Evolutionary conservation across 1,284 basidiomycete genomes (phyloP), one percentile per base, ranked within the genome.

Genomic region (Sporisorium scitamineum): DNA sequence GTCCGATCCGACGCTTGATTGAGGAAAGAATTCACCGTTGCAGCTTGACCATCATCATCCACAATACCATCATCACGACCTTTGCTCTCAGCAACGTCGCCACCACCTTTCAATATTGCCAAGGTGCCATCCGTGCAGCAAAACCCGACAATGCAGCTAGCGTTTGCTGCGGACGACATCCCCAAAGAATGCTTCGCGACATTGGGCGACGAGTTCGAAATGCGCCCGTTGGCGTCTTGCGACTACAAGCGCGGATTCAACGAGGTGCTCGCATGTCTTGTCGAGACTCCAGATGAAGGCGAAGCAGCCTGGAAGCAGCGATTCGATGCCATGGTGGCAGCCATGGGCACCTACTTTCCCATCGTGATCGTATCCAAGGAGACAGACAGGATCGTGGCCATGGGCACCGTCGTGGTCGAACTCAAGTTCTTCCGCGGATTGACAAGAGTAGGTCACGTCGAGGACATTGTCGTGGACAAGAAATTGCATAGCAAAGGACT

Each of bases 401-500:
- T 92, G 29, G 96, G 95, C n/a, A 91, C 91, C 13, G 88, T 97
- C 52, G 90, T 98, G 82, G 86, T 96, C 69, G 95, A 97, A 86
- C 92, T 92, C 88, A 98, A 99, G 88, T 97, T 98, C 88, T 88
- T 95, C 29, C 90, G 94, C 27, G 90, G 89, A 5, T 87, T 93
- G 26, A 93, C 93, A 26, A 88, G 89, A 62, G 93, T 94, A 9
- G 96, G 94, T 0, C 96, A 99, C 84, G 95, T 99, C 72, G 96
- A 99, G 87, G 96, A 99, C 85, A 97, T 99, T 76, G 94, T 94
- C 1, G 95, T 98, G 9, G 91, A 93, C 86, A 91, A 91, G 86
- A 88, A 86, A 44, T 90, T 92, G 86, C 94, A 96, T 87, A 95
- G 96, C 54, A 93, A 92, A 87, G 93, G 93, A 83, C 89, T 99